Base-by-base conservation (phyloP, 169 alveolate genomes). In the Cryptosporidium ubiquitum region DNA sequence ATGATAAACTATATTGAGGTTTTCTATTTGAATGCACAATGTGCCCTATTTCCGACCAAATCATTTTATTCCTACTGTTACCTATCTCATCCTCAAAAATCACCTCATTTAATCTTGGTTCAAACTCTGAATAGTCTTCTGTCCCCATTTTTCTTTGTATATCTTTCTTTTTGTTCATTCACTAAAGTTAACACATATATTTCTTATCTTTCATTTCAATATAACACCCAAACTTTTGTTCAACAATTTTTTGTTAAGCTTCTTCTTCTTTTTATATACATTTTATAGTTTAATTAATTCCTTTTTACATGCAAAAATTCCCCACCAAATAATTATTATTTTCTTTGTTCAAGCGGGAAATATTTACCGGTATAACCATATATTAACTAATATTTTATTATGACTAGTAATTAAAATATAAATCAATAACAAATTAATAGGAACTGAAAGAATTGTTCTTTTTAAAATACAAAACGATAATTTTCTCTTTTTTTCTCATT, bases 1-100 rank as follows among this genome's bases (percentile, higher is more conserved):
- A 79, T 5, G 89, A 79, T 61, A 79, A 39, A 16, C 89, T 79
- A 40, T 79, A 79, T 9, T 79, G 68, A 0, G 89, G 89, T 26
- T 61, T 79, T 42, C 75, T 79, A 29, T 64, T 47, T 4, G 89
- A 79, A 29, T 58, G 75, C n/a, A 79, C 89, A 42, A 79, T 64
- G 23, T 79, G 79, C 9, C 79, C 89, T 61, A 79, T 79, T 61
- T 79, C 89, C 18, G 89, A 79, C 89, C 89, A 79, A 61, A 60
- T 79, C 51, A 79, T 40, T 44, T 66, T 79, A 64, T 39, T 79
- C 47, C n/a, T 73, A 7, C 31, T 39, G 12, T 31, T 49, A 1
- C 55, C 71, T 20, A 14, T 49, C 4, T 33, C 71, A n/a, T 37
- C 52, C 14, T 64, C 33, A 26, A 37, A 64, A 35, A 64, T 9